A percentile compares a stretch with the other conserved stretches of the same genome.
phyloP scores from a whole-genome alignment of 2,329 filamentous ascomycete species.

The Didymella keratinophila region DNA sequence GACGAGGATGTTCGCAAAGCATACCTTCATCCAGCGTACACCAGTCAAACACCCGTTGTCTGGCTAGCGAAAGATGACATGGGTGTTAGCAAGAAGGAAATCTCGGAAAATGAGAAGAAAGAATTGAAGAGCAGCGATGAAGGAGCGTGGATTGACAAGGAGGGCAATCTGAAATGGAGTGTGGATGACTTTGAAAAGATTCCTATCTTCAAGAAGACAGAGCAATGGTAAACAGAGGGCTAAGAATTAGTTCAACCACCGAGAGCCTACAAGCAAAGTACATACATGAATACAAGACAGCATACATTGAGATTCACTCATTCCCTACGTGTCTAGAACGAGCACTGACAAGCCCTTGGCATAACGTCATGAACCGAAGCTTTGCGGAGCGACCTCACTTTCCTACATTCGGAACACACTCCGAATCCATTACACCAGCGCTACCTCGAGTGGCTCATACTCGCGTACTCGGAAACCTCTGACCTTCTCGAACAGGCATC shows the following conservation, averaged over 20 bases:
- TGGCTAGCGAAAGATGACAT: conserved; percentile 47
- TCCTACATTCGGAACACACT: conserved; percentile 3
- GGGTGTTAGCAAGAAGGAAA: conserved; percentile 44
- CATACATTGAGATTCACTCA: neutral
- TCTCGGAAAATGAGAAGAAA: conserved; percentile 39
- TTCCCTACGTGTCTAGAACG: neutral
- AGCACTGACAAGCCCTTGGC: conserved; percentile 2
- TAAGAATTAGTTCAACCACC: neutral
- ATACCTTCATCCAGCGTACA: conserved; percentile 47
- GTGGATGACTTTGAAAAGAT: conserved; percentile 43
- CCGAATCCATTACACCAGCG: neutral
- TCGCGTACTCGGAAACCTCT: neutral
- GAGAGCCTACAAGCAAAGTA: neutral
- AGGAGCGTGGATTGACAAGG: conserved; percentile 47
- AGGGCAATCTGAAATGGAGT: conserved; percentile 42
- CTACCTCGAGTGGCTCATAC: neutral
- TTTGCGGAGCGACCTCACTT: conserved; percentile 2
- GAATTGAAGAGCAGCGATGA: conserved; percentile 42
- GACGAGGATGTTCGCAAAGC: conserved; percentile 47
- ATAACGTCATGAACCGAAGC: conserved; percentile 11
- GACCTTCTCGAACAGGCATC: conserved; percentile 10
- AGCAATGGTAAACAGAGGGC: conserved; percentile 35
- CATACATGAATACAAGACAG: neutral
- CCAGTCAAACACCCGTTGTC: conserved; percentile 44
- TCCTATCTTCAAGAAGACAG: conserved; percentile 43